Base-by-base conservation (phyloP, 345 rosid species). In the Eutrema japonicum region DNA sequence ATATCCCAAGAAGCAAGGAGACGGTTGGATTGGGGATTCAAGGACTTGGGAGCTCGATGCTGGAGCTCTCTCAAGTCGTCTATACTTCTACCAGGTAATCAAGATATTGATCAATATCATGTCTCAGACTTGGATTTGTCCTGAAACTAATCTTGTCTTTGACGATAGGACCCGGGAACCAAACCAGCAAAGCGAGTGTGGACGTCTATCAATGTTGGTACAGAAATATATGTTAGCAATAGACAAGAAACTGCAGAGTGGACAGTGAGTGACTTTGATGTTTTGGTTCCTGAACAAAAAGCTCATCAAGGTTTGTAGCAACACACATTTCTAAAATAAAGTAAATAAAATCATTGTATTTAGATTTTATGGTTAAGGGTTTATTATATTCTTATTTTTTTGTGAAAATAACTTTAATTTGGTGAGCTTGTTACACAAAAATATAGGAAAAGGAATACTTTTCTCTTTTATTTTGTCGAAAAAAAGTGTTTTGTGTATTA, bases 41-140 rank as follows among this genome's bases (percentile, higher is more conserved):
- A 79, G 86, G 48, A 82, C 83, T 8, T 84, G 85, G 84, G 82
- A 77, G 37, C 86, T 82, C 10, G 85, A 82, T 42, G 82, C 64
- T 14, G 86, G 86, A 64, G 83, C 80, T 22, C 85, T 82, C 48
- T 82, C 87, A 10, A 72, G 81, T 62, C 80, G 81, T 32, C 73
- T 85, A 8, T 83, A 83, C 72, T 82, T 83, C 79, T 83, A 85
- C 64, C 84, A 85, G 76, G 87, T 80, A 63, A 41, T 16, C 26
- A 45, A 7, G 7, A 70, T 48, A 47, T 2, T n/a, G n/a, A n/a
- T 37, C 10, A 42, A 8, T 16, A 11, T 55, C 10, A 0, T 58
- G 50, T 70, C 33, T 56, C 42, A 10, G 26, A 29, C 35, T 36
- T 29, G 40, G 36, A 11, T 45, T 50, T 8, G 32, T 53, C 29